phyloP scores from a whole-genome alignment of 306 rosid species.

The Cicer yamashitae region DNA sequence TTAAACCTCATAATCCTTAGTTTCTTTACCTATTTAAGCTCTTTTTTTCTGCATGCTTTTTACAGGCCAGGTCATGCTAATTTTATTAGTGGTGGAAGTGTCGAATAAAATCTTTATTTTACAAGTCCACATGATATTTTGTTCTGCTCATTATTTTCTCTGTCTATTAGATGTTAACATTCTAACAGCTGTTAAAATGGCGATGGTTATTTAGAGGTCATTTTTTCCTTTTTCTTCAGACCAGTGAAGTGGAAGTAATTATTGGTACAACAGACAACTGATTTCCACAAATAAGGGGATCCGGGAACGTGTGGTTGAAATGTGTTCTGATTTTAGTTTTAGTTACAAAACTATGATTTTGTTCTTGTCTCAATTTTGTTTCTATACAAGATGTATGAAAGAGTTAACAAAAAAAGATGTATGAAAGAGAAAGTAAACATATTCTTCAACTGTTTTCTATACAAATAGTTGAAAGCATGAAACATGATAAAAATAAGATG shows the following conservation, averaged over 20 bases:
- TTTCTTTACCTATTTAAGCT: constrained; percentile 32
- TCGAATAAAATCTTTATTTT: constrained; percentile 8
- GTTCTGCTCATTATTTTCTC: not conserved
- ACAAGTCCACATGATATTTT: not conserved
- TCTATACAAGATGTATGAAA: too few species aligned
- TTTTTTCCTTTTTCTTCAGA: not conserved
- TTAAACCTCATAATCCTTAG: not conserved
- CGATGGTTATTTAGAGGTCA: too few species aligned
- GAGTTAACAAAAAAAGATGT: too few species aligned
- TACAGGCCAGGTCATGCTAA: constrained; percentile 12
- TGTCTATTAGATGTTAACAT: not conserved
- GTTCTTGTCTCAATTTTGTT: too few species aligned
- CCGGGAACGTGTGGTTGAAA: not conserved
- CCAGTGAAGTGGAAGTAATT: not conserved
- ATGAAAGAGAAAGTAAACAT: too few species aligned
- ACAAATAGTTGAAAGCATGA: too few species aligned
- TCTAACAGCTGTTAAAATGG: not conserved
- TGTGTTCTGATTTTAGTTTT: not conserved
- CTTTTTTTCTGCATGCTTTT: constrained; percentile 28
- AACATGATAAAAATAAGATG: too few species aligned
- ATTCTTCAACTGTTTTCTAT: too few species aligned
- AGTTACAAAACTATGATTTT: not conserved
- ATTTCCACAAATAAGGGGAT: not conserved
- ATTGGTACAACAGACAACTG: not conserved
- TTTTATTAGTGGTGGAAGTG: not conserved